Evolutionary conservation across 1,284 basidiomycete genomes (phyloP), one percentile per base, ranked within the genome.

Genomic region (Entoloma clypeatum): DNA sequence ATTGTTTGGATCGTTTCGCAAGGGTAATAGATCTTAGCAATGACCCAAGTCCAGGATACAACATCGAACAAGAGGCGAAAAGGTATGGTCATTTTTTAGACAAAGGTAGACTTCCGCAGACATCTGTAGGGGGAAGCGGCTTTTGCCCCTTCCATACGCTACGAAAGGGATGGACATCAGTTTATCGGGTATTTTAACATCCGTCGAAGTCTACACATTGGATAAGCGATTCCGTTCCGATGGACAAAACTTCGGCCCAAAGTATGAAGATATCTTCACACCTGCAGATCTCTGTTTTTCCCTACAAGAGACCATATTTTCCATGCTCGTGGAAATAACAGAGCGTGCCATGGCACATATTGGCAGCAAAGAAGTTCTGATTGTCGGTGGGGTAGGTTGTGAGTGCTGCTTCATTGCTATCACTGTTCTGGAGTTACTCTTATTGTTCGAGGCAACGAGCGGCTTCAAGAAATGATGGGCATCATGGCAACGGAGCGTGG

Each of bases 101-200:
- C 21, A 31, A 80, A 44, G 30, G 68, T 55, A 11, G 22, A 18
- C 25, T 21, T 8, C 16, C 40, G 36, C 35, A 23, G 22, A 14
- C 24, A 37, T 44, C 28, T n/a, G 38, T 51, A 86, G 86, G 53
- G 85, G 86, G 17, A 82, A 72, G 53, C 79, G 84, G 24, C 67
- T 99, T 1, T 62, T 98, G 0, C 68, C 84, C 1, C 70, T 99
- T 35, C 95, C 96, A 4, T 99, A 99, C 61, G 78, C 94, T 1
- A 99, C 95, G 0, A 99, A 99, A 63, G 96, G 96, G 13, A 99
- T 99, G 96, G 96, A 99, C 61, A 72, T 99, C 47, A 91, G 92
- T 50, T 73, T 99, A 39, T 95, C 93, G 3, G 96, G 96, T 1
- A 87, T 99, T 43, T 69, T 99, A 28, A 87, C 89, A 7, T 83